Conservation (phyloP, 2,329 filamentous ascomycete species). For the Claviceps cyperi region DNA sequence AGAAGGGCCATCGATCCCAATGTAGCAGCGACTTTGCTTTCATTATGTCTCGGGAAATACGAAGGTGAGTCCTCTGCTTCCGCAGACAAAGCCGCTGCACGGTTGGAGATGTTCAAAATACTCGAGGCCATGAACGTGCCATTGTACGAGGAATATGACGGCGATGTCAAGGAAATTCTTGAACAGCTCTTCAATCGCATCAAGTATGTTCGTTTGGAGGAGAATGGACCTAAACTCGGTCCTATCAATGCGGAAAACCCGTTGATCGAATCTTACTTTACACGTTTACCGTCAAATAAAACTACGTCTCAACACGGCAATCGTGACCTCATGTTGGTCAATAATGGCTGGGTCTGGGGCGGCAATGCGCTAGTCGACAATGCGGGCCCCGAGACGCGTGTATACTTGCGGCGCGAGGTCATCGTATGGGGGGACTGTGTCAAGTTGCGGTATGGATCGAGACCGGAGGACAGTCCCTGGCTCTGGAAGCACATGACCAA, state of each 20-base stretch:
- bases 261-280: conserved; percentile 90
- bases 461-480: conserved; percentile 75
- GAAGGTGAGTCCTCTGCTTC: conserved; percentile 30
- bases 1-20: conserved; percentile 55
- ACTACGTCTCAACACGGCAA: conserved; percentile 62
- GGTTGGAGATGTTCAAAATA: conserved; percentile 44
- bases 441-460: conserved; percentile 77
- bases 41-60: conserved; percentile 42
- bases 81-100: conserved; percentile 34
- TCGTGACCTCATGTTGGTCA: conserved; percentile 68
- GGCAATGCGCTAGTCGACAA: conserved; percentile 91
- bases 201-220: conserved; percentile 89
- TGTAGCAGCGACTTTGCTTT: conserved; percentile 44
- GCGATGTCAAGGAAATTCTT: conserved; percentile 66
- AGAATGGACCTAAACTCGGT: conserved; percentile 76
- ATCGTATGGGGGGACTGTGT: conserved; percentile 99
- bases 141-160: conserved; percentile 86
- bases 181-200: conserved; percentile 88
- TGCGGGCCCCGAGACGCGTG: conserved; percentile 73
- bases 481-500: conserved; percentile 93
- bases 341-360: conserved; percentile 99
- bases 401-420: conserved; percentile 91
- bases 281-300: conserved; percentile 66
- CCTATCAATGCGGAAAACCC: conserved; percentile 64
- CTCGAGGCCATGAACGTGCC: conserved; percentile 75